A percentile compares a stretch with the other conserved stretches of the same genome.
Conservation (phyloP, 441 rosid genomes). For the Mallotus japonicus region DNA sequence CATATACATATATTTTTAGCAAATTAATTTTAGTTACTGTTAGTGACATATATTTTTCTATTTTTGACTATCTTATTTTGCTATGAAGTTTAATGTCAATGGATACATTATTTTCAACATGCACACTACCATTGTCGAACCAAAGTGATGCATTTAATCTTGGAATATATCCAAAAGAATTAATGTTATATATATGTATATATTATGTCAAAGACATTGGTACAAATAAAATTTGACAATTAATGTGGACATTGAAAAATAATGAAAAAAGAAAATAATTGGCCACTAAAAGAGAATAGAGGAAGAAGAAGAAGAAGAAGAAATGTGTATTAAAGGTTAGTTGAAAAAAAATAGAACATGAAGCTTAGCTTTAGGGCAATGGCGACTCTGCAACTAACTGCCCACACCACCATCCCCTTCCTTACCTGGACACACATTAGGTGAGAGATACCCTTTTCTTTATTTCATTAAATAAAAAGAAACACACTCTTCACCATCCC, state of each 20-base stretch:
- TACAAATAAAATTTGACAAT: too few species aligned
- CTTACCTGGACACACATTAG: slow-evolving; percentile 46
- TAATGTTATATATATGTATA: too few species aligned
- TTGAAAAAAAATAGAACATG: slow-evolving; percentile 36
- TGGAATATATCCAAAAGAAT: not conserved
- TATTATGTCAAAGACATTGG: too few species aligned
- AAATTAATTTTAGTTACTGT: too few species aligned
- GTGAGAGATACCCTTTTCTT: slow-evolving; percentile 32
- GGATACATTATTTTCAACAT: not conserved
- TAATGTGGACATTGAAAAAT: too few species aligned
- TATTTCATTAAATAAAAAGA: slow-evolving; percentile 33
- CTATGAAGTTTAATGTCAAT: too few species aligned
- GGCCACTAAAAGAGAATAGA: not conserved
- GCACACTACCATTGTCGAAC: too few species aligned
- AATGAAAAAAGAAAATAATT: too few species aligned
- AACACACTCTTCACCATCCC: slow-evolving; percentile 17
- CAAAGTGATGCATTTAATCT: too few species aligned
- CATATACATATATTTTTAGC: too few species aligned
- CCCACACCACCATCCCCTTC: slow-evolving; percentile 17
- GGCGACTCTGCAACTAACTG: slow-evolving; percentile 84
- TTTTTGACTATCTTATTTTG: too few species aligned
- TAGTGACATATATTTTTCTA: too few species aligned
- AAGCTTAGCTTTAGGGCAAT: slow-evolving; percentile 95
- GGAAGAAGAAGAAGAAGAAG: not conserved
- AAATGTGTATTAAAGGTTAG: slow-evolving; percentile 23